phyloP scores from a whole-genome alignment of 305 asterid species.

The Fraxinus xanthoxyloides region DNA sequence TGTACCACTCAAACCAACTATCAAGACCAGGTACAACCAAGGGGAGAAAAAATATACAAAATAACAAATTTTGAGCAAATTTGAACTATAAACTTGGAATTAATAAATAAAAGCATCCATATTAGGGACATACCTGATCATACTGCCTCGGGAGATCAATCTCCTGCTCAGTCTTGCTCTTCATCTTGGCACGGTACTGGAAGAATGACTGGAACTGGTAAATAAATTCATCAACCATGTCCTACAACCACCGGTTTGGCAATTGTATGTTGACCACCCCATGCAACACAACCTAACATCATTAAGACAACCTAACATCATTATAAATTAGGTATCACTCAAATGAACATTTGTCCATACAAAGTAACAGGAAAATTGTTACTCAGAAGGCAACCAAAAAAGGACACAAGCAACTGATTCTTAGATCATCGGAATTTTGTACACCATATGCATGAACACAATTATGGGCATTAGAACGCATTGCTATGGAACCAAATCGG shows the following conservation, averaged over 20 bases:
- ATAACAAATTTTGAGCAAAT: neutral
- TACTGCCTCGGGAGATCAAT: slow-evolving; percentile 61
- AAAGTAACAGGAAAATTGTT: neutral
- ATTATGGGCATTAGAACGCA: neutral
- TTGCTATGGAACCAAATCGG: neutral
- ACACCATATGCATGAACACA: neutral
- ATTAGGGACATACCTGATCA: slow-evolving; percentile 51
- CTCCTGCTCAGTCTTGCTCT: slow-evolving; percentile 87
- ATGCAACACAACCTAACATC: slow-evolving; percentile 77
- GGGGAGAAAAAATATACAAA: neutral
- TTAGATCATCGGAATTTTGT: neutral
- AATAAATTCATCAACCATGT: slow-evolving; percentile 95
- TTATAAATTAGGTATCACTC: slow-evolving; percentile 5
- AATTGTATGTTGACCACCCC: slow-evolving; percentile 95
- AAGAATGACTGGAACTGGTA: slow-evolving; percentile 96
- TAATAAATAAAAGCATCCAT: neutral
- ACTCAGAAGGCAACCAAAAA: neutral
- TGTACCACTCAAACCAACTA: neutral
- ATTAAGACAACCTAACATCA: neutral
- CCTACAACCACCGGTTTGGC: slow-evolving; percentile 99
- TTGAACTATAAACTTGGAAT: neutral
- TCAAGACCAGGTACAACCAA: neutral
- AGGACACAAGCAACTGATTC: neutral
- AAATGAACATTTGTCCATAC: neutral
- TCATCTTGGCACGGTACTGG: slow-evolving; percentile 96